These are phyloP conservation scores for Chlamydomonas schloesseri DNA, from an alignment of 139 green algal genomes.

Conservation along the genomic window DNA sequence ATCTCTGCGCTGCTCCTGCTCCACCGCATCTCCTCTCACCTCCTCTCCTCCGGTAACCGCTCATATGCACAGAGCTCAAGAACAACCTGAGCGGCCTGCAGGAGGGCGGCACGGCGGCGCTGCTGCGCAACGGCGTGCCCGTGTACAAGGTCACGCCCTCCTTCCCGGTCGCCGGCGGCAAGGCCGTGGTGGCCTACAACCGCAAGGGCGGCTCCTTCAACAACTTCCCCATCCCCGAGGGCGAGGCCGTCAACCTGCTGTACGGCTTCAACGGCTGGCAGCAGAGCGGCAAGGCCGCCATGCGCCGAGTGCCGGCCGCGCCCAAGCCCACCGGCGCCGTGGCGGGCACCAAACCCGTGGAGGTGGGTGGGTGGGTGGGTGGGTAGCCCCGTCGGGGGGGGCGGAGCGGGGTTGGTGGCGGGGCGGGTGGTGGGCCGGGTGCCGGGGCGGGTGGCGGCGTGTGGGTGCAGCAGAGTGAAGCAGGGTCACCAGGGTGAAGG, in stretches of 20 bases:
- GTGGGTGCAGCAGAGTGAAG: too few species aligned
- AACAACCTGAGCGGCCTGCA: slow-evolving; percentile 37
- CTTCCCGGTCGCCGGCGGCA: slow-evolving; percentile 43
- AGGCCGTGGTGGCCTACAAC: slow-evolving; percentile 69
- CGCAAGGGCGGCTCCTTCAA: slow-evolving; percentile 47
- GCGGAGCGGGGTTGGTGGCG: too few species aligned
- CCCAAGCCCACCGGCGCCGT: too few species aligned
- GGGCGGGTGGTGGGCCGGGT: too few species aligned
- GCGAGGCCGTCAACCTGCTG: slow-evolving; percentile 58
- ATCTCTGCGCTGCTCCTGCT: too few species aligned
- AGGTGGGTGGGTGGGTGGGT: too few species aligned
- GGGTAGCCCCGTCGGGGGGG: too few species aligned
- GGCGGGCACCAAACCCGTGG: too few species aligned
- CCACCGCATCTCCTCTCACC: too few species aligned
- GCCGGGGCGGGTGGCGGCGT: too few species aligned
- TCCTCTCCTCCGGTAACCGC: too few species aligned
- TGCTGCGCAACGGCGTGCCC: slow-evolving; percentile 29
- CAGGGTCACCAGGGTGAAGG: too few species aligned
- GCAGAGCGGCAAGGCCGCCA: slow-evolving; percentile 33
- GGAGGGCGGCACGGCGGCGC: slow-evolving; percentile 27
- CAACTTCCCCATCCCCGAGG: slow-evolving; percentile 46
- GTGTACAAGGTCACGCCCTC: slow-evolving; percentile 23
- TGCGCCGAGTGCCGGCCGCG: neutral
- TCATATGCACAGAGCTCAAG: slow-evolving; percentile 56
- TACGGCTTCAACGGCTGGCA: slow-evolving; percentile 88